Evolutionary conservation across 371 early-diverging fungal species (phyloP), one percentile per base, ranked within the genome.

Genomic region (Gilbertella persicaria): DNA sequence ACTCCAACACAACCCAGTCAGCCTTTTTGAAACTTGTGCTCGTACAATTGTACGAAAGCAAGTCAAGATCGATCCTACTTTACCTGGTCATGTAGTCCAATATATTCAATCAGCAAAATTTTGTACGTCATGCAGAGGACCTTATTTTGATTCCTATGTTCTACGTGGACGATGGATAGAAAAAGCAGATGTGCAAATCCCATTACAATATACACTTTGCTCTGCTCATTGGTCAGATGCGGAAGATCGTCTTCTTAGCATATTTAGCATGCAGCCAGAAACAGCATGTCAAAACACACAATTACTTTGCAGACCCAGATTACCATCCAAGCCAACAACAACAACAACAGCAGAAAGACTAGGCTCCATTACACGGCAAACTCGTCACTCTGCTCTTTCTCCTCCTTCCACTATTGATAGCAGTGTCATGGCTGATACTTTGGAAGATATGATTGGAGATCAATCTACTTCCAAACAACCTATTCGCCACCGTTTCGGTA

Each of bases 41-140:
- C 75, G 93, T 33, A 76, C 82, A 26, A 69, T 92, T 36, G 79
- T 88, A 23, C 78, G 86, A 33, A 68, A 82, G 4, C 78, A 84
- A 48, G 49, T 89, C 2, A 67, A 77, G 13, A 64, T 88, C 24
- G 73, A 71, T 6, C 49, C 69, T 21, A 64, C 60, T 39, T 50
- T 83, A 5, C 71, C 82, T 12, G 62, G 62, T 16, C 69, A 78
- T 46, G 26, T 91, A 10, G 74, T 81, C 56, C 50, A 70, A 10
- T 90, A 88, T 58, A 62, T 93, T 13, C 52, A 71, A 17, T 76
- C 79, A n/a, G 88, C 82, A 1, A 73, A 82, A 24, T 60, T 62
- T 33, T 95, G 96, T 70, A 75, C 88, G 6, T 89, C 84, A 58
- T 95, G 96, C 64, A 73, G 75, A 19, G 94, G 92, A 4, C 93